Conservation (phyloP, 306 rosid genomes). For the Alnus rubra region DNA sequence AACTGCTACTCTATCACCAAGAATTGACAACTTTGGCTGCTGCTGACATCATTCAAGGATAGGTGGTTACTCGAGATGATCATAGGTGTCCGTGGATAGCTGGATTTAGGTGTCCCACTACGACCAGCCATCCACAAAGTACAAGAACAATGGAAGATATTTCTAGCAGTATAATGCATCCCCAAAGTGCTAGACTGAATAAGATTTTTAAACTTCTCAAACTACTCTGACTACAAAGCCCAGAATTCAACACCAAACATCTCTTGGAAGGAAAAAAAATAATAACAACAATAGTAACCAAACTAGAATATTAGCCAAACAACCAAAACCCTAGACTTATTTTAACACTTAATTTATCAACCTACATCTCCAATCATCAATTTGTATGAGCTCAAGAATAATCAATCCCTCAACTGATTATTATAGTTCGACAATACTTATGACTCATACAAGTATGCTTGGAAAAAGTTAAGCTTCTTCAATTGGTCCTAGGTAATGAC, state of each 20-base stretch:
- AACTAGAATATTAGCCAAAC: neutral
- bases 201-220: neutral
- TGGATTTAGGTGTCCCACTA: too few species aligned
- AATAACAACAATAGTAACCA: neutral
- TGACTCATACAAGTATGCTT: slow-evolving; percentile 10
- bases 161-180: neutral
- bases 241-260: neutral
- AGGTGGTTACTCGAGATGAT: neutral
- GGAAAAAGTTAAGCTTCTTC: slow-evolving; percentile 5
- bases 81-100: neutral
- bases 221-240: neutral
- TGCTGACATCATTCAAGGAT: neutral
- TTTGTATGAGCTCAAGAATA: neutral
- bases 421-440: neutral
- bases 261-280: neutral
- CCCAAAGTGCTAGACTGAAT: neutral
- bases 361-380: neutral
- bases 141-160: neutral
- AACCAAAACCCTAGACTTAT: neutral
- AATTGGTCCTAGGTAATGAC: slow-evolving; percentile 17
- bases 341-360: neutral
- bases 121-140: neutral
- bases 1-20: neutral
- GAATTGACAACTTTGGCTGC: neutral
- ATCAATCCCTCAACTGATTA: too few species aligned